Base-by-base conservation (phyloP, 306 rosid species). In the Rubus idaeus region DNA sequence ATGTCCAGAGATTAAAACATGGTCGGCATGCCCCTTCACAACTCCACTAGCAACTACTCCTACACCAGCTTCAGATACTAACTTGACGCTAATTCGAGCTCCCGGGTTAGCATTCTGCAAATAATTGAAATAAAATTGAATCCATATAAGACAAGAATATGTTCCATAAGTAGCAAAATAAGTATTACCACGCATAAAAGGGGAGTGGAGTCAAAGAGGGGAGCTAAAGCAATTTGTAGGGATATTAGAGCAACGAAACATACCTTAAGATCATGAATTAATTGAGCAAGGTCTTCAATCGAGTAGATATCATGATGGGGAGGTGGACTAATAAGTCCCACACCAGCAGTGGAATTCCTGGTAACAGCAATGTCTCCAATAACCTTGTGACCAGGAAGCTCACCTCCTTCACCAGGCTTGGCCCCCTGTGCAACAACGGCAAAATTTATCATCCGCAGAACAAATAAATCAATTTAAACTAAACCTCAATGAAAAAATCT, bases 31-130 rank as follows among this genome's bases (percentile, higher is more conserved):
- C 64, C 98, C 99, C 84, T 96, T 96, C 56, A 96, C 99, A 84
- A 96, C 99, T 82, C 99, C 99, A 83, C 99, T 96, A 56, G 99
- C 99, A 84, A 96, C 87, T n/a, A 96, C 89, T 16, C 99, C 99
- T 8, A 96, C 99, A 75, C 99, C 99, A 81, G 91, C 99, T 85
- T 96, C 99, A 65, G 99, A 96, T 55, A 96, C 99, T 79, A 96
- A 80, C 92, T 96, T 96, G 74, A 96, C 99, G 73, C 99, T 96
- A 21, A 96, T 88, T 69, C 99, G 92, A 84, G 99, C 99, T 21
- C 89, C 75, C 8, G 99, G 99, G 58, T 95, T 95, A 82, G 98
- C 83, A 81, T 92, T 92, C 98, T 94, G 75, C 69, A 79, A 76
- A 80, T 67, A 60, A 68, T 75, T n/a, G 70, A 55, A 70, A 73